phyloP scores from a whole-genome alignment of 2,329 filamentous ascomycete genomes.

The Alternaria ethzedia region DNA sequence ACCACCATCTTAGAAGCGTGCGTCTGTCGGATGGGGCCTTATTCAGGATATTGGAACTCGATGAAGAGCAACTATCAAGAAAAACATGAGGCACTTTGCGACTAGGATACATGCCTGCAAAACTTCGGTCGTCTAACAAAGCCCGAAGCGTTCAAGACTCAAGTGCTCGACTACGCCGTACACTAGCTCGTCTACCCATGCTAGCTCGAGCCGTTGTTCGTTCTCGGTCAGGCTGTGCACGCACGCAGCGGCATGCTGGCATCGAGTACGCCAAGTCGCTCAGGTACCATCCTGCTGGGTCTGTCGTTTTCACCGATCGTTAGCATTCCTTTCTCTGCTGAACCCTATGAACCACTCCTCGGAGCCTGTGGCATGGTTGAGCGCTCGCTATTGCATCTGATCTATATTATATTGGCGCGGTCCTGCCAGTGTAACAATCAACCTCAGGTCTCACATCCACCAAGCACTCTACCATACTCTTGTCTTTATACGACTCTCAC shows the following conservation, averaged over 20 bases:
- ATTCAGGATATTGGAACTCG: background rate
- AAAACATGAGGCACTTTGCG: background rate
- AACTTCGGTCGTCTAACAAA: slow-evolving; percentile 16
- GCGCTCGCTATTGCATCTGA: slow-evolving; percentile 4
- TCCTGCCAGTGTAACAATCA: background rate
- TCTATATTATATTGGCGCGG: slow-evolving; percentile 15
- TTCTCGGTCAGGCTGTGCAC: slow-evolving; percentile 16
- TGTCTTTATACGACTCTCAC: background rate
- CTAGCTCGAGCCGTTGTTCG: slow-evolving; percentile 22
- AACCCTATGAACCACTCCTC: slow-evolving; percentile 1
- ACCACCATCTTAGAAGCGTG: background rate
- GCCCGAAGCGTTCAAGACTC: slow-evolving; percentile 3
- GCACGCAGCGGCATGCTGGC: slow-evolving; percentile 12
- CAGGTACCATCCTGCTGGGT: slow-evolving; percentile 25
- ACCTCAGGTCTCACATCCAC: background rate
- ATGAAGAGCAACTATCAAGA: background rate
- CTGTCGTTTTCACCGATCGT: slow-evolving; percentile 16
- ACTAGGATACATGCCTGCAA: background rate
- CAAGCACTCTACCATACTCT: background rate
- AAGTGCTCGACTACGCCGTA: slow-evolving; percentile 20
- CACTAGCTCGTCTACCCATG: slow-evolving; percentile 19
- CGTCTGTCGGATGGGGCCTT: background rate
- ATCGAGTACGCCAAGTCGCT: slow-evolving; percentile 16
- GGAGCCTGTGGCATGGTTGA: slow-evolving; percentile 2
- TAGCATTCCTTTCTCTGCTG: slow-evolving; percentile 16